These are phyloP conservation scores for Claviceps purpurea DNA, from an alignment of 2,329 filamentous ascomycete species.

Conservation along the genomic window DNA sequence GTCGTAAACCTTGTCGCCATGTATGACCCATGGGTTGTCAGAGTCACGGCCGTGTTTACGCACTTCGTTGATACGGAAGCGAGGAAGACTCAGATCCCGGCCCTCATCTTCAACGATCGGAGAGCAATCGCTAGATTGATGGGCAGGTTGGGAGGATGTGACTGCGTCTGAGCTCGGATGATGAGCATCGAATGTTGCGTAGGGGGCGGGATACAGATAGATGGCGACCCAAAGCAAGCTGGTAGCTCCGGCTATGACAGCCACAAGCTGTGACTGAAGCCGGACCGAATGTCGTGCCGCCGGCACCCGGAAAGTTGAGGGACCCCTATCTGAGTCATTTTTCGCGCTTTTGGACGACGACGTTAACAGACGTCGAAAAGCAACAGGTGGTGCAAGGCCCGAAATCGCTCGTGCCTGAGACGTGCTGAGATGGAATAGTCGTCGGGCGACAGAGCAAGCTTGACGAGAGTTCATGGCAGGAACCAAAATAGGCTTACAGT, in stretches of 20 bases:
- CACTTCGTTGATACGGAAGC: conserved; percentile 37
- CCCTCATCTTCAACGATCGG: conserved; percentile 7
- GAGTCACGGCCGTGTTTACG: conserved; percentile 39
- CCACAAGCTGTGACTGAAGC: conserved; percentile 5
- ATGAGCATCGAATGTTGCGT: conserved; percentile 6
- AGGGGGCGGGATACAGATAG: neutral
- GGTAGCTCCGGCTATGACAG: conserved; percentile 3
- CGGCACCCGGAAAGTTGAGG: conserved; percentile 1
- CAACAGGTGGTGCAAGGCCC: neutral
- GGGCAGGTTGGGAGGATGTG: neutral
- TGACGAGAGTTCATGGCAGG: conserved; percentile 8
- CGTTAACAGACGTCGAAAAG: neutral
- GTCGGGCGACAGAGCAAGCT: conserved; percentile 6
- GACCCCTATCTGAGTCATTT: neutral
- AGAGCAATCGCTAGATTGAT: conserved; percentile 1
- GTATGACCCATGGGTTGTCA: conserved; percentile 48
- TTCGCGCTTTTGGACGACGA: neutral
- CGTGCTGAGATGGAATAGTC: conserved; percentile 2
- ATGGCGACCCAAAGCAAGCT: conserved; percentile 5
- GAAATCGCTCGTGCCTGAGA: neutral
- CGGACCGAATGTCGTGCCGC: conserved; percentile 5
- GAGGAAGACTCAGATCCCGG: conserved; percentile 30
- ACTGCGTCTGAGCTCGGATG: conserved; percentile 1
- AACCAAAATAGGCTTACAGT: neutral
- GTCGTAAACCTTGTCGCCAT: conserved; percentile 52